These are phyloP conservation scores for Serendipita vermifera DNA, from an alignment of 768 basidiomycete genomes.

Conservation along the genomic window DNA sequence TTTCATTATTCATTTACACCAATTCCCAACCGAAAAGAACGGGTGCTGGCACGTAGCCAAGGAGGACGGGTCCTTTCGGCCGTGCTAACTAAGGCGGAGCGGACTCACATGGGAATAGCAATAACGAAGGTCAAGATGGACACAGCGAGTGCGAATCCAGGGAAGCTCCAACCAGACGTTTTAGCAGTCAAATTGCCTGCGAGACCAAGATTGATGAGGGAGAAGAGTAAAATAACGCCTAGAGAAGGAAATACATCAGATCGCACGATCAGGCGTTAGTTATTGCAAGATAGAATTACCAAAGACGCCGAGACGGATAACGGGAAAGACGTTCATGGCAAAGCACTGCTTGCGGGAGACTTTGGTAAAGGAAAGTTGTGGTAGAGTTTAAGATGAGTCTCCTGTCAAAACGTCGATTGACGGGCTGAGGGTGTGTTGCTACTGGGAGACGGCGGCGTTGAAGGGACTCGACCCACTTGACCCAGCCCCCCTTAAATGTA, in stretches of 20 bases:
- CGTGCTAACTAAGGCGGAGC: slow-evolving; percentile 1
- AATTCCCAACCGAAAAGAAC: too few species aligned
- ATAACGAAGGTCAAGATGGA: slow-evolving; percentile 23
- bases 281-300: slow-evolving; percentile 4
- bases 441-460: too few species aligned
- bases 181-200: slow-evolving; percentile 8
- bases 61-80: not conserved
- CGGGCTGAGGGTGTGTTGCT: too few species aligned
- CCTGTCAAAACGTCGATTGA: too few species aligned
- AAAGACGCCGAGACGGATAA: not conserved
- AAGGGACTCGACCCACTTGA: too few species aligned
- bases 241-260: not conserved
- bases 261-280: not conserved
- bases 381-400: too few species aligned
- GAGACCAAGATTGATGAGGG: slow-evolving; percentile 14
- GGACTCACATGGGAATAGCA: slow-evolving; percentile 15
- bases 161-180: not conserved
- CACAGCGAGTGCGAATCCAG: slow-evolving; percentile 12
- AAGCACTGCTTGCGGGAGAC: not conserved
- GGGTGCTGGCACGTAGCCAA: not conserved
- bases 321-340: slow-evolving; percentile 8
- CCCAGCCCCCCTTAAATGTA: too few species aligned
- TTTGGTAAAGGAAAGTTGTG: too few species aligned
- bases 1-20: too few species aligned
- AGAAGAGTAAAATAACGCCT: slow-evolving; percentile 11